phyloP scores from a whole-genome alignment of 768 basidiomycete species.

The Kwoniella botswanensis region DNA sequence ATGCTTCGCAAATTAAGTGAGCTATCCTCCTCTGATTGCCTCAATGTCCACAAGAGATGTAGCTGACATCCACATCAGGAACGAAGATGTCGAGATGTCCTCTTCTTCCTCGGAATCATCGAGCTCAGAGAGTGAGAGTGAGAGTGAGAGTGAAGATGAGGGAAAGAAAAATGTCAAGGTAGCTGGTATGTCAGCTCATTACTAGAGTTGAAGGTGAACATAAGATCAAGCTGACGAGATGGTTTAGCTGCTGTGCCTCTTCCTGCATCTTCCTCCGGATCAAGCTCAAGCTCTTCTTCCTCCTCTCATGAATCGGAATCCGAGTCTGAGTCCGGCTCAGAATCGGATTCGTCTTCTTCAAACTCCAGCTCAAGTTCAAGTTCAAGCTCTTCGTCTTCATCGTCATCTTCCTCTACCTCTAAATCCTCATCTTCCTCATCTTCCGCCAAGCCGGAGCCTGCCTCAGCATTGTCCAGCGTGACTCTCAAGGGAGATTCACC shows the following conservation, averaged over 20 bases:
- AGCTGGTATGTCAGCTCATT: slow-evolving; percentile 5
- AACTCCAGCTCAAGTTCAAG: slow-evolving; percentile 1
- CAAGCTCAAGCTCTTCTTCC: slow-evolving; percentile 30
- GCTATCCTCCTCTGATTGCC: neutral
- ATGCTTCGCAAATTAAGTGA: slow-evolving; percentile 4
- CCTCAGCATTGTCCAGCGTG: slow-evolving; percentile 22
- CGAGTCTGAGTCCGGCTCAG: slow-evolving; percentile 33
- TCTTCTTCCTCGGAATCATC: slow-evolving; percentile 22
- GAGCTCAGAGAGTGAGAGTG: slow-evolving; percentile 20
- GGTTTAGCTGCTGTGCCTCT: slow-evolving; percentile 21
- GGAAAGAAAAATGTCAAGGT: slow-evolving; percentile 14
- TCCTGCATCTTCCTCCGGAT: slow-evolving; percentile 35
- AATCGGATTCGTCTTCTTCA: slow-evolving; percentile 25
- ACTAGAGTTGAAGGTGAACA: neutral
- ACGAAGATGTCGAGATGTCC: slow-evolving; percentile 38
- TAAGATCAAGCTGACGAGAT: neutral
- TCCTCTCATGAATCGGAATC: slow-evolving; percentile 32
- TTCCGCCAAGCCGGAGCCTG: slow-evolving; percentile 2
- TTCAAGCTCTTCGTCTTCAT: slow-evolving; percentile 30
- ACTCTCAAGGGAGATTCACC: slow-evolving; percentile 17
- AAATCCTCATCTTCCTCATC: slow-evolving; percentile 8
- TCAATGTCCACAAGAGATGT: neutral
- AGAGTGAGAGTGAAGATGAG: slow-evolving; percentile 23
- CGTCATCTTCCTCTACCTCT: slow-evolving; percentile 21
- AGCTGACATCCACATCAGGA: slow-evolving; percentile 23